Evolutionary conservation across 2,329 filamentous ascomycete species (phyloP).

Genomic region (Aspergillus sp.): DNA sequence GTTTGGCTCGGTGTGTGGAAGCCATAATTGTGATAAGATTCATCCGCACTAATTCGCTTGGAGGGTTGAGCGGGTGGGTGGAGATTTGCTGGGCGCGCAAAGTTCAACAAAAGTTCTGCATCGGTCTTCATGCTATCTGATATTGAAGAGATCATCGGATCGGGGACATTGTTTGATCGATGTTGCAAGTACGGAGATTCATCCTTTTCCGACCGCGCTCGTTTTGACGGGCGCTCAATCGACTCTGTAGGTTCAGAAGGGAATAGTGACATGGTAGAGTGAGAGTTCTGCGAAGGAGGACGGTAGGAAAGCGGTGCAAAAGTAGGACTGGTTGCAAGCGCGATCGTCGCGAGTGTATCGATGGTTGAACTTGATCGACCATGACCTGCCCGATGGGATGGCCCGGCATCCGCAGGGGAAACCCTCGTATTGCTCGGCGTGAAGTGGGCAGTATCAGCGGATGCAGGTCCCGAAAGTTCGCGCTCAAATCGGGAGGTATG

Average conservation of each 20-base stretch:
- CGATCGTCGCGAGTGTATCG: constrained; percentile 56
- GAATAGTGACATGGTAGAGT: constrained; percentile 33
- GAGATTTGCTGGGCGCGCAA: constrained; percentile 47
- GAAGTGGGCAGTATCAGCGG: constrained; percentile 30
- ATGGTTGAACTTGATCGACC: constrained; percentile 52
- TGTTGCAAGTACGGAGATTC: constrained; percentile 47
- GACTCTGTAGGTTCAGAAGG: constrained; percentile 35
- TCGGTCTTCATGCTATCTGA: constrained; percentile 52
- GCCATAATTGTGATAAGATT: constrained; percentile 31
- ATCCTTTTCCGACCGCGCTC: constrained; percentile 63
- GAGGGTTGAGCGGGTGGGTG: constrained; percentile 29
- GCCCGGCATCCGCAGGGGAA: constrained; percentile 26
- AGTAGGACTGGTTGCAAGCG: constrained; percentile 53
- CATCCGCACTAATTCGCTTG: constrained; percentile 40
- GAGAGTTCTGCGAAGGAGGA: constrained; percentile 34
- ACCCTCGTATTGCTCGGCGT: constrained; percentile 27
- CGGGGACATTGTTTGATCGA: constrained; percentile 30
- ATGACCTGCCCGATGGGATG: constrained; percentile 42
- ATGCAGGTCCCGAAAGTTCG: constrained; percentile 29
- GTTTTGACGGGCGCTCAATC: constrained; percentile 60
- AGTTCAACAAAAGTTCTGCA: constrained; percentile 53
- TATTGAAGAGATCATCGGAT: constrained; percentile 36
- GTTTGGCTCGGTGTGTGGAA: constrained; percentile 29
- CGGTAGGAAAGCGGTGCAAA: constrained; percentile 43
- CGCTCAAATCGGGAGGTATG: constrained; percentile 37